Conservation (phyloP, 2,329 filamentous ascomycete species). For the Thermothelomyces thermophilus region DNA sequence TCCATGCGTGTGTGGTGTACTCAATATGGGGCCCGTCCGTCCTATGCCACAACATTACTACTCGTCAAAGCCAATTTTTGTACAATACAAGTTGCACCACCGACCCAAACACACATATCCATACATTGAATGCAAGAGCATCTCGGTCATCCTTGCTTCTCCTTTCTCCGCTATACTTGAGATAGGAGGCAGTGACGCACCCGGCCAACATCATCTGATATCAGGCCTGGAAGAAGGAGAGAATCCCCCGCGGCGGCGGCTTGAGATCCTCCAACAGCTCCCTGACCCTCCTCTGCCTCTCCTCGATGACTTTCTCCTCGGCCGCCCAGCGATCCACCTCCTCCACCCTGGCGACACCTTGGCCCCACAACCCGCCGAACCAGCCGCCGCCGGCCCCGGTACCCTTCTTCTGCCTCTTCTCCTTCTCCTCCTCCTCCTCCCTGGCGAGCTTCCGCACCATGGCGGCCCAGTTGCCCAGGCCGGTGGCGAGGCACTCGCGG, state of each 20-base stretch:
- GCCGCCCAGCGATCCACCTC: conserved; percentile 41
- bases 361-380: conserved; percentile 38
- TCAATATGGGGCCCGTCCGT: not conserved
- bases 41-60: not conserved
- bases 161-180: too few relatives aligned
- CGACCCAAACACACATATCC: not conserved
- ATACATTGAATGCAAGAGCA: not conserved
- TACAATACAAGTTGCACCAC: not conserved
- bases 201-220: not conserved
- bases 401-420: too few relatives aligned
- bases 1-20: not conserved
- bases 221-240: conserved; percentile 18
- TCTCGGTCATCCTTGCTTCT: not conserved
- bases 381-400: conserved; percentile 22
- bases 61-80: not conserved
- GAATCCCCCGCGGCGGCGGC: conserved; percentile 28
- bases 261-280: conserved; percentile 46
- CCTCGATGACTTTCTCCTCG: conserved; percentile 48
- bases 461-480: conserved; percentile 71
- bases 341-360: conserved; percentile 29
- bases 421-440: conserved; percentile 38
- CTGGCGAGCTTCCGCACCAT: conserved; percentile 66
- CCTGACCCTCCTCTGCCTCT: conserved; percentile 44
- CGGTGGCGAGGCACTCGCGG: conserved; percentile 67
- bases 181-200: too few relatives aligned